Conservation (phyloP, 371 early-diverging fungal species). For the Funneliformis caledonium region DNA sequence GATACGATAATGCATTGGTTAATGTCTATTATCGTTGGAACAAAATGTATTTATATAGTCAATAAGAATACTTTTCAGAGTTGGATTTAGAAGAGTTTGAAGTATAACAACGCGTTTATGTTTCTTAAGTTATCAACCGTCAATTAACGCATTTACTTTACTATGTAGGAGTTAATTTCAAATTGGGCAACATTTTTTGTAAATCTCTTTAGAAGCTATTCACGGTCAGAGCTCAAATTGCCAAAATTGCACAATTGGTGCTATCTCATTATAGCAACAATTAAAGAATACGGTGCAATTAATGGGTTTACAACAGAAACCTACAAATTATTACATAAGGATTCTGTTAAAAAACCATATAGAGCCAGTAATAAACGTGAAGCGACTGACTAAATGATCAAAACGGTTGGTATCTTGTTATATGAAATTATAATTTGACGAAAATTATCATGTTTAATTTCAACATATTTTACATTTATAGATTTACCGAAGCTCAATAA, state of each 20-base stretch:
- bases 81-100: too few species aligned
- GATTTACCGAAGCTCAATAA: too few species aligned
- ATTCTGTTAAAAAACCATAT: slow-evolving; percentile 3
- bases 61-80: too few species aligned
- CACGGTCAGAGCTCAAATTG: background rate
- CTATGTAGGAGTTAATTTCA: background rate
- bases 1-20: too few species aligned
- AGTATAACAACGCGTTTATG: too few species aligned
- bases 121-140: too few species aligned
- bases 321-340: background rate
- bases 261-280: background rate
- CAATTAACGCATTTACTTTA: too few species aligned
- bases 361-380: slow-evolving; percentile 3
- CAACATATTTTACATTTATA: too few species aligned
- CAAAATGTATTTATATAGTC: too few species aligned
- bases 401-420: slow-evolving; percentile 9
- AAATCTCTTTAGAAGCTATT: slow-evolving; percentile 1
- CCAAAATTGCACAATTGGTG: slow-evolving; percentile 18
- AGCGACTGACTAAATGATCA: background rate
- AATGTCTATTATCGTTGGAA: too few species aligned
- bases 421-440: background rate
- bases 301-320: background rate
- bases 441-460: too few species aligned
- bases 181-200: slow-evolving; percentile 8
- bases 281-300: slow-evolving; percentile 13